Evolutionary conservation across 1,284 basidiomycete genomes (phyloP).

Genomic region (Neolentinus lepideus): DNA sequence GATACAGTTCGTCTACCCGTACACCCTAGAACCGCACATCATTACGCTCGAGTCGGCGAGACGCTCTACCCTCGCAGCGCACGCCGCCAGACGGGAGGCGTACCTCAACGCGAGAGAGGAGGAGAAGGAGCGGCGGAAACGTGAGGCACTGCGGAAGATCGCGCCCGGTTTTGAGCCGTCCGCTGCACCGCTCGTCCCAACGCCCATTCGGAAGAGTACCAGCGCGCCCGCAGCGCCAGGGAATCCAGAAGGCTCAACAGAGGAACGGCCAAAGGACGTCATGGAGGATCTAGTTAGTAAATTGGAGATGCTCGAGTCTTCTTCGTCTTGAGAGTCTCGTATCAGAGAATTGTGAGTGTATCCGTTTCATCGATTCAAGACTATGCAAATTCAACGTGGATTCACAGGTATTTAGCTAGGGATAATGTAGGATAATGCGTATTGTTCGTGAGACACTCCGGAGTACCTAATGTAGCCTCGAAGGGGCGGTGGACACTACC

Average conservation of each 20-base stretch:
- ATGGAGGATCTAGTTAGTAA: constrained; percentile 81
- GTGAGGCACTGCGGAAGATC: constrained; percentile 67
- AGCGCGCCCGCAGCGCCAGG: constrained; percentile 7
- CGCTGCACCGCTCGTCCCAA: constrained; percentile 39
- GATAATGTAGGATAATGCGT: too few relatives aligned
- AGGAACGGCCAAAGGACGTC: constrained; percentile 38
- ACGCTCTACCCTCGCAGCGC: constrained; percentile 55
- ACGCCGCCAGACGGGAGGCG: constrained; percentile 58
- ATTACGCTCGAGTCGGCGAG: constrained; percentile 67
- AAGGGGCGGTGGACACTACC: too few relatives aligned
- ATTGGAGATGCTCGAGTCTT: constrained; percentile 56
- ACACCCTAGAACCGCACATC: constrained; percentile 83
- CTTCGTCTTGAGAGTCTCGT: background rate
- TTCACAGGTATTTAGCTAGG: too few relatives aligned
- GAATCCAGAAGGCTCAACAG: constrained; percentile 8
- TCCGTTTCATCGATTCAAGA: background rate
- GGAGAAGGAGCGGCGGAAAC: constrained; percentile 69
- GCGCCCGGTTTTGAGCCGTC: constrained; percentile 71
- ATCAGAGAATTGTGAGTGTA: background rate
- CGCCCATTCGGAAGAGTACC: constrained; percentile 31
- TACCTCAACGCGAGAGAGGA: constrained; percentile 66
- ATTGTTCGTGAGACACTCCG: too few relatives aligned
- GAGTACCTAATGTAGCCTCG: too few relatives aligned
- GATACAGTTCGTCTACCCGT: constrained; percentile 86
- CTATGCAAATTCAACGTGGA: too few relatives aligned